Conservation (phyloP, 352 stramenopile species). For the Phytophthora hibernalis region DNA sequence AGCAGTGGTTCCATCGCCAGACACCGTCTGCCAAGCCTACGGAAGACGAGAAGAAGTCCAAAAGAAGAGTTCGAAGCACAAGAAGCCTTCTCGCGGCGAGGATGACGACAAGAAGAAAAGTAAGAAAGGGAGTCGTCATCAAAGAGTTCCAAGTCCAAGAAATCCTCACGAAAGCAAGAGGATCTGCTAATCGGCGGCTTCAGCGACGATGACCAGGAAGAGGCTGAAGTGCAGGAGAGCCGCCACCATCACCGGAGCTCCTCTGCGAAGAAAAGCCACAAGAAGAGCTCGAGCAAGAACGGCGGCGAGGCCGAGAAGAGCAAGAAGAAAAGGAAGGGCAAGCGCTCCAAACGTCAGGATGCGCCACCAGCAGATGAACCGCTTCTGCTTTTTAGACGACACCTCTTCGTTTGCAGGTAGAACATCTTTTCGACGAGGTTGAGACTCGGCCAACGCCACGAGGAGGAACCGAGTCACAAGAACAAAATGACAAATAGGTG, state of each 20-base stretch:
- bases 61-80: constrained; percentile 65
- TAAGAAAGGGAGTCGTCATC: constrained; percentile 34
- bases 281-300: constrained; percentile 53
- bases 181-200: constrained; percentile 50
- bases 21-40: constrained; percentile 35
- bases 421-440: constrained; percentile 5
- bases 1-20: constrained; percentile 83
- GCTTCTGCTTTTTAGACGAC: constrained; percentile 83
- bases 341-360: constrained; percentile 63
- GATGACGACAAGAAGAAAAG: constrained; percentile 56
- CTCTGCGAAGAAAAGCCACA: constrained; percentile 51
- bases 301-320: constrained; percentile 44
- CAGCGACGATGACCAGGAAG: constrained; percentile 47
- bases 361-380: constrained; percentile 47
- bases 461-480: constrained; percentile 15
- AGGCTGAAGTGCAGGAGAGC: constrained; percentile 34
- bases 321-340: constrained; percentile 50
- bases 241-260: constrained; percentile 36
- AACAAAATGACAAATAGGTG: constrained; percentile 49
- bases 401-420: constrained; percentile 28
- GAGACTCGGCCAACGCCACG: constrained; percentile 8
- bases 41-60: constrained; percentile 73
- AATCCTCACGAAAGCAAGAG: constrained; percentile 34
- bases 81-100: constrained; percentile 48
- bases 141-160: constrained; percentile 44